These are phyloP conservation scores for Avena atlantica DNA, from an alignment of 176 grass and related monocot species.

Conservation along the genomic window DNA sequence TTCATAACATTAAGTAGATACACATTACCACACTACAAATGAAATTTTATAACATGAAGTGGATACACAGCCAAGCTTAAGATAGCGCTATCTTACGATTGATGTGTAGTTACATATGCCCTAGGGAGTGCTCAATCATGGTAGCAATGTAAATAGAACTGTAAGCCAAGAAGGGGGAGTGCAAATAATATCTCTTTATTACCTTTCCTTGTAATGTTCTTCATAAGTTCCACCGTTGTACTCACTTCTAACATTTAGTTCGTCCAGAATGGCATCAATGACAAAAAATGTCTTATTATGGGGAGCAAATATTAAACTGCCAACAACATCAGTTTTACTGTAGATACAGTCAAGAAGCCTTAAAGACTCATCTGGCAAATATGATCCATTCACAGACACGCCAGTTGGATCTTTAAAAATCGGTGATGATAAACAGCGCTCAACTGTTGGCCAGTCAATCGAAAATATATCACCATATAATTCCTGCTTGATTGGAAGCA, in stretches of 20 bases:
- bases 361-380: conserved; percentile 55
- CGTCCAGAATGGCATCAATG: conserved; percentile 63
- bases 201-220: conserved; percentile 74
- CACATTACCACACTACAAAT: conserved; percentile 20
- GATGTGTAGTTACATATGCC: conserved; percentile 10
- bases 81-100: conserved; percentile 13
- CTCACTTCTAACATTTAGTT: conserved; percentile 62
- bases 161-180: conserved; percentile 18
- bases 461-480: conserved; percentile 56
- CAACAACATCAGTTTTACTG: conserved; percentile 73
- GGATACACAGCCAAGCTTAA: neutral
- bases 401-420: conserved; percentile 55
- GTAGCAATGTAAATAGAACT: conserved; percentile 1
- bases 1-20: neutral
- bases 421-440: conserved; percentile 79
- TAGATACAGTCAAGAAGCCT: conserved; percentile 66
- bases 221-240: conserved; percentile 55
- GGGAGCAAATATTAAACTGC: conserved; percentile 84
- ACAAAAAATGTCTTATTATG: conserved; percentile 79
- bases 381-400: conserved; percentile 38
- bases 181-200: conserved; percentile 39
- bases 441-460: conserved; percentile 82
- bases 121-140: neutral
- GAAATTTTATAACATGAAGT: conserved; percentile 12
- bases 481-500: conserved; percentile 82